phyloP scores from a whole-genome alignment of 2,329 filamentous ascomycete genomes.

The Davidsoniella virescens region DNA sequence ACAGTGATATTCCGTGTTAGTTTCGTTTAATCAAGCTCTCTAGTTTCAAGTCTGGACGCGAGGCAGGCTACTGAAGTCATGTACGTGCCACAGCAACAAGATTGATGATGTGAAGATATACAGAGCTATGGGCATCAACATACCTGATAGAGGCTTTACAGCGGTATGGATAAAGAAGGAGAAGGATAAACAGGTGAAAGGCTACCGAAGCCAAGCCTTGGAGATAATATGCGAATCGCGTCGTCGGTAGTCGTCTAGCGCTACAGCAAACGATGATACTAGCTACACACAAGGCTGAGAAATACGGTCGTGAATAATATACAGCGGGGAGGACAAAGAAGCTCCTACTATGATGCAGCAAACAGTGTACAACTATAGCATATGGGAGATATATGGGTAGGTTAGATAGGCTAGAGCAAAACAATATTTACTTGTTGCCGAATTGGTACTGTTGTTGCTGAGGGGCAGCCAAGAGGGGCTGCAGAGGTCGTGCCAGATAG shows the following conservation, averaged over 20 bases:
- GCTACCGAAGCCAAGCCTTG: background rate
- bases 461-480: constrained; percentile 1
- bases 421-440: constrained; percentile 3
- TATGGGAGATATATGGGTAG: background rate
- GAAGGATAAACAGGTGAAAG: background rate
- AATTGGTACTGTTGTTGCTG: constrained; percentile 3
- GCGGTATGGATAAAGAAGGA: constrained; percentile 3
- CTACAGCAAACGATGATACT: background rate
- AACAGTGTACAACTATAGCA: no score
- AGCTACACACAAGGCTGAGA: background rate
- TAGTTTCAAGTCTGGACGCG: background rate
- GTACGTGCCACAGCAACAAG: background rate
- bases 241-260: background rate
- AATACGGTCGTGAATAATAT: background rate
- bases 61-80: background rate
- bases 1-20: constrained; percentile 1
- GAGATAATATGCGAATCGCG: background rate
- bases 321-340: background rate
- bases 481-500: background rate
- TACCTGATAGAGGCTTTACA: background rate
- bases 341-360: no score
- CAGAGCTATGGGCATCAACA: background rate
- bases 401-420: background rate
- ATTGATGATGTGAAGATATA: background rate
- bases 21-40: background rate